Base-by-base conservation (phyloP, 2,329 filamentous ascomycete genomes). In the Botrytis byssoidea region DNA sequence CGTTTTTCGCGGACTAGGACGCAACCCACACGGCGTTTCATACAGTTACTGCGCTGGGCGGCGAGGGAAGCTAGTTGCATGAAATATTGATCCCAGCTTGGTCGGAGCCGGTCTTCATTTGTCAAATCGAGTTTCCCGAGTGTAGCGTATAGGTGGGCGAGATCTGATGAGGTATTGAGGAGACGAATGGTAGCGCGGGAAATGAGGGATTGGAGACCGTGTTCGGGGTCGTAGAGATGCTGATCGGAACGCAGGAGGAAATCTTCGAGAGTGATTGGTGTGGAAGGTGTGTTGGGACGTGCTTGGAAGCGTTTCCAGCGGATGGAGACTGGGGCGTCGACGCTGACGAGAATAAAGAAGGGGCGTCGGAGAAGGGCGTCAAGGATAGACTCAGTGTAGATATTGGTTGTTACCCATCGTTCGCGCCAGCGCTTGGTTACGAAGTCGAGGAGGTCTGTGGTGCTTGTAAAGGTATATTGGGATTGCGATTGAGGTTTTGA, bases 41-140 rank as follows among this genome's bases (percentile, higher is more conserved):
- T 99, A 85, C 96, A 99, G 83, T 99, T 99, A 81, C 91, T 94
- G 76, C 96, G 89, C 78, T 94, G 92, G 0, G 95, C 93, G 12
- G 96, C 96, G 66, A 99, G 89, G 48, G 93, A 94, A 8, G 96
- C 95, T n/a, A 99, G 86, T 59, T 93, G 90, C 96, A 99, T 99
- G 81, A 99, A 99, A 85, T 99, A 99, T 79, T 93, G 91, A 83
- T 99, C 96, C 96, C 96, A 99, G 67, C 89, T 91, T 0, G 96
- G 96, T 1, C 96, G 90, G 51, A 99, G 86, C 2, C 96, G 91
- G 78, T 92, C 88, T 48, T 91, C 88, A 79, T 96, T 91, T 2
- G 92, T 87, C 40, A 99, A 88, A 81, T 97, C 89, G 12, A 98
- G 87, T 65, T 89, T 88, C 67, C 88, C 86, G 1, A 99, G 88